Conservation (phyloP, 371 early-diverging fungal species). For the Encephalitozoon intestinalis region DNA sequence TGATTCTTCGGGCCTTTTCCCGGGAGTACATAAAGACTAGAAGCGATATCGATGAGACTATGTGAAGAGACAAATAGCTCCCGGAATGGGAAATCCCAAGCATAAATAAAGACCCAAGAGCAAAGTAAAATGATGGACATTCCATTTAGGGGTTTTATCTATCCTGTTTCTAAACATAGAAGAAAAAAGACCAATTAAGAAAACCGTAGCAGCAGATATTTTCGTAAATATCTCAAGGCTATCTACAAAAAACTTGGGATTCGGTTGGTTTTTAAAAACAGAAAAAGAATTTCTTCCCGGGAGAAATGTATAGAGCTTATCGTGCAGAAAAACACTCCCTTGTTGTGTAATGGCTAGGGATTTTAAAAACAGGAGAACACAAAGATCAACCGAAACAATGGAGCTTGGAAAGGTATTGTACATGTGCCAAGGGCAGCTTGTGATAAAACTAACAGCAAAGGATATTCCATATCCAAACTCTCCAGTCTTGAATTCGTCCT, state of each 20-base stretch:
- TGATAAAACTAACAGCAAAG: constrained; percentile 75
- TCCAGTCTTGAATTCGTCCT: constrained; percentile 84
- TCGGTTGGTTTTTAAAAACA: background rate
- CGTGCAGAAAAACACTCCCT: background rate
- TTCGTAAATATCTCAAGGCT: background rate
- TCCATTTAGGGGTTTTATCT: background rate
- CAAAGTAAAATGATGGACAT: background rate
- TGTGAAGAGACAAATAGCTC: background rate
- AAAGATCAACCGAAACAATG: constrained; percentile 40
- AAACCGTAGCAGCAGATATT: background rate
- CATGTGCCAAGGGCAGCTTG: constrained; percentile 86
- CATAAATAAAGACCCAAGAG: constrained; percentile 4
- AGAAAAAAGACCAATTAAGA: background rate
- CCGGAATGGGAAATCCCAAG: background rate
- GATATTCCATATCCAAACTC: constrained; percentile 97
- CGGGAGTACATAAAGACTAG: background rate
- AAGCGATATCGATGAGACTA: background rate
- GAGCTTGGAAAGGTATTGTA: constrained; percentile 83
- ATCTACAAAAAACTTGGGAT: no score
- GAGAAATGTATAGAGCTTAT: background rate
- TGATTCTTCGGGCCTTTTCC: background rate
- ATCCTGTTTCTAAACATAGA: background rate
- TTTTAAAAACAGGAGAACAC: background rate
- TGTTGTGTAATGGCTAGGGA: background rate
- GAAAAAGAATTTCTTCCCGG: background rate